phyloP scores from a whole-genome alignment of 495 filamentous ascomycete genomes.

The Penicillium steckii region DNA sequence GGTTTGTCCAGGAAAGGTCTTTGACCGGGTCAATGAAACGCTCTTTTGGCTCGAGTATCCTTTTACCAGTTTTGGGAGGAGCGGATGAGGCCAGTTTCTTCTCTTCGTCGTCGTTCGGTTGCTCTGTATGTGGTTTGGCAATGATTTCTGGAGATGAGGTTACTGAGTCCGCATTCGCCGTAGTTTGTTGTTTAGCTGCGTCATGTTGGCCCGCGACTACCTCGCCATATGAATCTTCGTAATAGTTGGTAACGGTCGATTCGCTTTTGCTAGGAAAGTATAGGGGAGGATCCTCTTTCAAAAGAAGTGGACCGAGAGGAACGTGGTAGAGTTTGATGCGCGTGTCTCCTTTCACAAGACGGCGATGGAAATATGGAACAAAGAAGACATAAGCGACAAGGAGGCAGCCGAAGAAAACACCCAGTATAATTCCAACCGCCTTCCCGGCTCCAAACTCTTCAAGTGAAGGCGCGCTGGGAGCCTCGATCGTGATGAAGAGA shows the following conservation, averaged over 20 bases:
- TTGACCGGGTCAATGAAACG: slow-evolving; percentile 34
- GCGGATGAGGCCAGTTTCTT: neutral
- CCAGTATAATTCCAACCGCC: slow-evolving; percentile 56
- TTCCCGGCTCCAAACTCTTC: slow-evolving; percentile 50
- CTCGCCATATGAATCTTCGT: slow-evolving; percentile 38
- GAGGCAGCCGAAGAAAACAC: slow-evolving; percentile 54
- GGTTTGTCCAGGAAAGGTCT: slow-evolving; percentile 27
- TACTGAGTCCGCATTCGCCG: neutral
- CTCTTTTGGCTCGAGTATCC: slow-evolving; percentile 28
- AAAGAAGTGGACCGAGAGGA: slow-evolving; percentile 54
- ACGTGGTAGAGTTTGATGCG: slow-evolving; percentile 58
- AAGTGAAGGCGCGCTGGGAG: slow-evolving; percentile 34
- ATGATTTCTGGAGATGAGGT: slow-evolving; percentile 56
- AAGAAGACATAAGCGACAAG: slow-evolving; percentile 56
- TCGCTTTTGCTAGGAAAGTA: slow-evolving; percentile 49
- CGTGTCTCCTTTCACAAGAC: slow-evolving; percentile 54
- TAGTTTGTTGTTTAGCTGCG: slow-evolving; percentile 1
- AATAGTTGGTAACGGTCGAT: slow-evolving; percentile 47
- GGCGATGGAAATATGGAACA: slow-evolving; percentile 61
- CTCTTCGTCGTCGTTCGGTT: neutral
- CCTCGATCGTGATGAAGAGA: slow-evolving; percentile 57
- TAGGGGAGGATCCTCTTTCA: slow-evolving; percentile 41
- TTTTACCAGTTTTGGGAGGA: slow-evolving; percentile 49
- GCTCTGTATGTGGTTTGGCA: slow-evolving; percentile 41
- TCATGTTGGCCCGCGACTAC: slow-evolving; percentile 22